Evolutionary conservation across 1,284 basidiomycete genomes (phyloP), one percentile per base, ranked within the genome.

Genomic region (Coriolopsis trogii): DNA sequence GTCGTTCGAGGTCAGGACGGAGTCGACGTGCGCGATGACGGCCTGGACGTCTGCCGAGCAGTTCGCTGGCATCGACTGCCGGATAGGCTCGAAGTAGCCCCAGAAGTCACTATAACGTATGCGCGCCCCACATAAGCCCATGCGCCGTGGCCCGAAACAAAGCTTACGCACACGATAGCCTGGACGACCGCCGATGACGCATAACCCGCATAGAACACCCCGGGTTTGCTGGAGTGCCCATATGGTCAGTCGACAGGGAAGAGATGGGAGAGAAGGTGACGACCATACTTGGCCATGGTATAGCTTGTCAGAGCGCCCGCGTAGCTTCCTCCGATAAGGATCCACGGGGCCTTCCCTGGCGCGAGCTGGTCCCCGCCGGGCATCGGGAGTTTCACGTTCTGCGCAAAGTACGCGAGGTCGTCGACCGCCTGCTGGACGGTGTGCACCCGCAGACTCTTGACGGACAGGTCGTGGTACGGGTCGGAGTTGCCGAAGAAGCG

Each of bases 351-450:
- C 46, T 79, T 77, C 40, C 73, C 74, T 0, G 87, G 82, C 12
- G 75, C 75, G 7, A 88, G 71, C 21, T 70, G 63, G 53, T 81
- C 76, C 7, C 87, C 87, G 26, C 78, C 76, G 0, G 84, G 84
- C 79, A 85, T 84, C 0, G 87, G 82, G 31, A 89, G 73, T 20
- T 80, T 68, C 3, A 81, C 87, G 59, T 80, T 87, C 54, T 82
- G 71, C 6, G 85, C 78, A 63, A 90, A 91, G 67, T 85, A 87
- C 25, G 73, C 82, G 16, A 89, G 68, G 60, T 90, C 87, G 41
- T 87, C 80, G 45, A 87, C 79, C 6, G 84, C 83, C 70, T 89
- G 88, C 62, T 88, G 80, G 36, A 89, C 77, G 3, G 83, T 89
- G 63, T 84, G 82, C n/a, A 82, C 63, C 36, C 71, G 69, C 41